These are phyloP conservation scores for Daldinia loculata DNA, from an alignment of 495 filamentous ascomycete genomes.

Conservation along the genomic window DNA sequence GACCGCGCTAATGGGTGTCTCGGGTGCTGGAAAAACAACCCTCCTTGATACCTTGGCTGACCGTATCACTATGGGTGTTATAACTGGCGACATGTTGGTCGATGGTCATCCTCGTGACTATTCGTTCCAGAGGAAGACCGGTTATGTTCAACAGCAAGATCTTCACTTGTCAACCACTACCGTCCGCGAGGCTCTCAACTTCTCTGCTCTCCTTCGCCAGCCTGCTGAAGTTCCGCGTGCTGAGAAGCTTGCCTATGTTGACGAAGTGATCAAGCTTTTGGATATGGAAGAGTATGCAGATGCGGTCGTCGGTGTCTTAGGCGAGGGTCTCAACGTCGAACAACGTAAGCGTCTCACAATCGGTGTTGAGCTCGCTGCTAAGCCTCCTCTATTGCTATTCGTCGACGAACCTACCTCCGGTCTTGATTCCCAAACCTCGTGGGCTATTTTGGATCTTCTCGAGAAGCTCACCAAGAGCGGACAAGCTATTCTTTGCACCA, in stretches of 20 bases:
- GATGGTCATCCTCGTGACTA: slow-evolving; percentile 77
- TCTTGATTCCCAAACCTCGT: slow-evolving; percentile 85
- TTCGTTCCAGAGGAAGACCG: slow-evolving; percentile 92
- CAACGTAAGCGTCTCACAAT: slow-evolving; percentile 90
- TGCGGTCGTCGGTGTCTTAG: slow-evolving; percentile 85
- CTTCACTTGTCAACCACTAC: slow-evolving; percentile 87
- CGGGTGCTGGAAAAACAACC: slow-evolving; percentile 78
- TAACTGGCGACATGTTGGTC: slow-evolving; percentile 85
- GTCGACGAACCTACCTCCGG: slow-evolving; percentile 90
- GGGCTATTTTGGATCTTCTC: slow-evolving; percentile 80
- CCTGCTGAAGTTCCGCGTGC: slow-evolving; percentile 70
- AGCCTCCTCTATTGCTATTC: slow-evolving; percentile 88
- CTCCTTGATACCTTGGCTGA: slow-evolving; percentile 77
- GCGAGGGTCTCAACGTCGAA: slow-evolving; percentile 92
- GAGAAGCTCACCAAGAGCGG: slow-evolving; percentile 84
- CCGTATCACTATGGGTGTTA: slow-evolving; percentile 85
- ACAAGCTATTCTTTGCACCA: slow-evolving; percentile 89
- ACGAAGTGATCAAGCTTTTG: slow-evolving; percentile 88
- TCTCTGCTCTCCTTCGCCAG: slow-evolving; percentile 86
- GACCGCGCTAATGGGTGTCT: slow-evolving; percentile 87
- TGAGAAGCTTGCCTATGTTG: slow-evolving; percentile 87
- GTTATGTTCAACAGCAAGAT: slow-evolving; percentile 97
- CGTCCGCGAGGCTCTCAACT: slow-evolving; percentile 83
- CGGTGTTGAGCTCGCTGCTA: slow-evolving; percentile 90
- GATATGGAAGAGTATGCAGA: slow-evolving; percentile 90